Percentiles rank a stretch among this genome's conserved stretches.
Evolutionary conservation across 768 basidiomycete genomes (phyloP).

Genomic region (Phallus indusiatus): DNA sequence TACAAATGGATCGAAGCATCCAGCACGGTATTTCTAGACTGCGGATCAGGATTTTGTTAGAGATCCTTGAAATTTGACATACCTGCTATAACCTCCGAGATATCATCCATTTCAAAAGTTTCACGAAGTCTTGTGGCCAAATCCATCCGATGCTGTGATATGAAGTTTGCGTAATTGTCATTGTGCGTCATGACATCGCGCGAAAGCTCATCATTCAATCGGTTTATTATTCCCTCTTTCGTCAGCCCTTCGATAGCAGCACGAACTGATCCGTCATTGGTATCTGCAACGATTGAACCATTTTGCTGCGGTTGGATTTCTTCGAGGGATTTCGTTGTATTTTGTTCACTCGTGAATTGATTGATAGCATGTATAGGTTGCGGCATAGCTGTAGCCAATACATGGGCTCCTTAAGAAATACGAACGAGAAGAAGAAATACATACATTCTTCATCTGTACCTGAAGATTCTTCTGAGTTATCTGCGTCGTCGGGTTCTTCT

Average conservation of each 20-base stretch:
- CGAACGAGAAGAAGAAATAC: background rate
- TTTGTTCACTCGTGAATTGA: slow-evolving; percentile 37
- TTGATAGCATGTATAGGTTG: slow-evolving; percentile 88
- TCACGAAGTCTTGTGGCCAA: slow-evolving; percentile 85
- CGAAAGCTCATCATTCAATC: background rate
- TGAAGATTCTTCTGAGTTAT: slow-evolving; percentile 52
- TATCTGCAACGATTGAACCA: background rate
- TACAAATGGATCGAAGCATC: slow-evolving; percentile 81
- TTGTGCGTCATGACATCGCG: background rate
- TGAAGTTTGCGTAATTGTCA: slow-evolving; percentile 66
- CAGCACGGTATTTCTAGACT: slow-evolving; percentile 83
- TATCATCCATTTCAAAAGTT: slow-evolving; percentile 73
- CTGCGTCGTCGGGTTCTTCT: slow-evolving; percentile 58
- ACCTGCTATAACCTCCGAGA: slow-evolving; percentile 83
- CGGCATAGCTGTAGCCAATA: slow-evolving; percentile 30
- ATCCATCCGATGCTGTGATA: slow-evolving; percentile 53
- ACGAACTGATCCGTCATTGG: background rate
- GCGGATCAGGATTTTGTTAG: background rate
- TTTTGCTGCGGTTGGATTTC: background rate
- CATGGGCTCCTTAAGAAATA: slow-evolving; percentile 5
- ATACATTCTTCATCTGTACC: slow-evolving; percentile 14
- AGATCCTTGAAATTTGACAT: slow-evolving; percentile 16
- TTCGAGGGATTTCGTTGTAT: background rate
- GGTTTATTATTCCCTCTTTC: background rate
- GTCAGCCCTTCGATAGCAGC: background rate